phyloP scores from a whole-genome alignment of 257 asterid genomes.

The Haberlea rhodopensis region DNA sequence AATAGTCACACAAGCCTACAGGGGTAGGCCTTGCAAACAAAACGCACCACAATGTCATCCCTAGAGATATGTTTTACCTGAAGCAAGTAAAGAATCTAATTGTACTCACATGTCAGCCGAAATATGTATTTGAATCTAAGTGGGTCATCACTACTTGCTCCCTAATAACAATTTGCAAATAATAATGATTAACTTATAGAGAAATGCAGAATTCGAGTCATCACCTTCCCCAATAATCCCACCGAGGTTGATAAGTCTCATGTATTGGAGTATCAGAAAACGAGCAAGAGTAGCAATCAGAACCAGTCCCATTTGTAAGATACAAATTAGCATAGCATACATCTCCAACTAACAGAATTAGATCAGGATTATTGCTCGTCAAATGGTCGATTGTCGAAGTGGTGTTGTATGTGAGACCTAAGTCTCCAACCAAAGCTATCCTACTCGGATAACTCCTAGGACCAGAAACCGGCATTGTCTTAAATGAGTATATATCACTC shows the following conservation, averaged over 20 bases:
- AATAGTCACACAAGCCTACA: too few species aligned
- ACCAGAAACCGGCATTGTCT: conserved; percentile 74
- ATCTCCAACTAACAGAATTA: conserved; percentile 80
- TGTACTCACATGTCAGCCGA: too few species aligned
- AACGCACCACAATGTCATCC: too few species aligned
- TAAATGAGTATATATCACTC: conserved; percentile 62
- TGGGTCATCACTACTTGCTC: too few species aligned
- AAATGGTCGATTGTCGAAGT: conserved; percentile 77
- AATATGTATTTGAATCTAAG: too few species aligned
- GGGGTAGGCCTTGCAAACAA: too few species aligned
- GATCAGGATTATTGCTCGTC: conserved; percentile 65
- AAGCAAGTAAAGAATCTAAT: background rate
- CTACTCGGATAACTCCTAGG: conserved; percentile 57
- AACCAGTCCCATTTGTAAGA: conserved; percentile 82
- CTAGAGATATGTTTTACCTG: background rate
- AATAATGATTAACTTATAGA: background rate
- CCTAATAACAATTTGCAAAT: too few species aligned
- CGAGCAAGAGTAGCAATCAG: conserved; percentile 91
- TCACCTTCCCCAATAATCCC: conserved; percentile 99
- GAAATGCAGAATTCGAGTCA: background rate
- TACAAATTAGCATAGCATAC: conserved; percentile 79
- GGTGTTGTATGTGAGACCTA: conserved; percentile 92
- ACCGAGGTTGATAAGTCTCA: conserved; percentile 97
- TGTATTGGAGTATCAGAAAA: conserved; percentile 80
- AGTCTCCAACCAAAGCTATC: conserved; percentile 83